A percentile compares a stretch with the other conserved stretches of the same genome.
phyloP scores from a whole-genome alignment of 805 yeast genomes.

The Pichia phayaonensis region DNA sequence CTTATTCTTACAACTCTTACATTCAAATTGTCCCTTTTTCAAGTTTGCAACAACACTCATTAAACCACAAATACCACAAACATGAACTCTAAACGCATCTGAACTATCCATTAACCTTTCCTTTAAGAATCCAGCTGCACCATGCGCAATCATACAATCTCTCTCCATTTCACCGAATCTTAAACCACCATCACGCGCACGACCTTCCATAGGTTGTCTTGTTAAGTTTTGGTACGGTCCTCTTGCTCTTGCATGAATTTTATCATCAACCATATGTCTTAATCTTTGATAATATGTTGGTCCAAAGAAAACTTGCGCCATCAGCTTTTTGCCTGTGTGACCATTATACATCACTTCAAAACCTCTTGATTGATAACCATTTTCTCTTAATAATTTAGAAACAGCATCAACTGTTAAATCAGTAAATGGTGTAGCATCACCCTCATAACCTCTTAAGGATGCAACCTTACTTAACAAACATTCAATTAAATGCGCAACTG shows the following conservation, averaged over 20 bases:
- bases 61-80: slow-evolving; percentile 97
- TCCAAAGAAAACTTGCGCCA: slow-evolving; percentile 99
- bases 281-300: slow-evolving; percentile 98
- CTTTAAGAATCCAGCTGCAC: slow-evolving; percentile 96
- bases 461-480: slow-evolving; percentile 95
- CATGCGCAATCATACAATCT: slow-evolving; percentile 99
- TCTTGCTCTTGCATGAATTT: slow-evolving; percentile 98
- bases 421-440: slow-evolving; percentile 99
- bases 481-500: slow-evolving; percentile 98
- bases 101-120: slow-evolving; percentile 99
- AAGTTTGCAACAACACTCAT: slow-evolving; percentile 97
- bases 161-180: slow-evolving; percentile 99
- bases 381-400: slow-evolving; percentile 84
- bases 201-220: slow-evolving; percentile 98
- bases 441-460: slow-evolving; percentile 90
- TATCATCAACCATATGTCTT: slow-evolving; percentile 99
- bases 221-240: slow-evolving; percentile 98
- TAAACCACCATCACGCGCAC: slow-evolving; percentile 98
- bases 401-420: slow-evolving; percentile 98
- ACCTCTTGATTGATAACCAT: slow-evolving; percentile 97
- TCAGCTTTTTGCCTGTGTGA: slow-evolving; percentile 94
- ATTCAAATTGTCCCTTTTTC: slow-evolving; percentile 96
- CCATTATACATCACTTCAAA: slow-evolving; percentile 98
- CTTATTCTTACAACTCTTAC: slow-evolving; percentile 97
- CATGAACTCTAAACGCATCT: slow-evolving; percentile 96